Evolutionary conservation across 2,329 filamentous ascomycete species (phyloP).

Genomic region (Aspergillus amoenus): DNA sequence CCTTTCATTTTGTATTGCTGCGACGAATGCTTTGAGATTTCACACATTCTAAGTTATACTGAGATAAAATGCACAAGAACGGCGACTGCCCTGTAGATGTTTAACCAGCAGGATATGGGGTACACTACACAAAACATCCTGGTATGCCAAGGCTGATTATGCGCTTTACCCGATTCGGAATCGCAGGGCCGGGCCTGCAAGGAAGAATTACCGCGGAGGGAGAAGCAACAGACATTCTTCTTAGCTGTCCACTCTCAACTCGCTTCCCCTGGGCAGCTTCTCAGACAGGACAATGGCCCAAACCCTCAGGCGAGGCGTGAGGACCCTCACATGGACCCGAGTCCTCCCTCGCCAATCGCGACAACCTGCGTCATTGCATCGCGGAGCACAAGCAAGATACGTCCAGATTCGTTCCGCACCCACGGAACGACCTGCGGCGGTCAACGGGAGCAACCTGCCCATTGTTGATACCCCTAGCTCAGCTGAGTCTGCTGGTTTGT

Average conservation of each 20-base stretch:
- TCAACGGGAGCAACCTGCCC: conserved; percentile 39
- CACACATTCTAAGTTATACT: background rate
- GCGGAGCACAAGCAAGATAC: conserved; percentile 32
- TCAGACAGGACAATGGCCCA: conserved; percentile 34
- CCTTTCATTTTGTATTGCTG: background rate
- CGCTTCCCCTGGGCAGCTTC: conserved; percentile 9
- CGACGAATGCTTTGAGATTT: background rate
- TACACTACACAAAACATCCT: background rate
- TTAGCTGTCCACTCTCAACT: conserved; percentile 3
- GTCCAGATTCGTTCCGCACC: conserved; percentile 47
- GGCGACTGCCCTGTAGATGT: background rate
- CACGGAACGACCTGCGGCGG: conserved; percentile 35
- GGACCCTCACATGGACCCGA: conserved; percentile 34
- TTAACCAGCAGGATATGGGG: no score
- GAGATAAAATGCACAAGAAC: background rate
- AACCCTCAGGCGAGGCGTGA: conserved; percentile 35
- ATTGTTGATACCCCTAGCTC: conserved; percentile 38
- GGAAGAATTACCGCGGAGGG: conserved; percentile 19
- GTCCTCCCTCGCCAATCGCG: conserved; percentile 27
- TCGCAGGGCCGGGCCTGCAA: conserved; percentile 15
- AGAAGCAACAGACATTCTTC: conserved; percentile 4
- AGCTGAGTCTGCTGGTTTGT: conserved; percentile 44
- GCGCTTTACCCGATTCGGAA: conserved; percentile 23
- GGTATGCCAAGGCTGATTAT: conserved; percentile 11
- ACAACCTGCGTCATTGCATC: conserved; percentile 22